Evolutionary conservation across 148 eudicot species (phyloP).

Genomic region (Rhododendron vialii): DNA sequence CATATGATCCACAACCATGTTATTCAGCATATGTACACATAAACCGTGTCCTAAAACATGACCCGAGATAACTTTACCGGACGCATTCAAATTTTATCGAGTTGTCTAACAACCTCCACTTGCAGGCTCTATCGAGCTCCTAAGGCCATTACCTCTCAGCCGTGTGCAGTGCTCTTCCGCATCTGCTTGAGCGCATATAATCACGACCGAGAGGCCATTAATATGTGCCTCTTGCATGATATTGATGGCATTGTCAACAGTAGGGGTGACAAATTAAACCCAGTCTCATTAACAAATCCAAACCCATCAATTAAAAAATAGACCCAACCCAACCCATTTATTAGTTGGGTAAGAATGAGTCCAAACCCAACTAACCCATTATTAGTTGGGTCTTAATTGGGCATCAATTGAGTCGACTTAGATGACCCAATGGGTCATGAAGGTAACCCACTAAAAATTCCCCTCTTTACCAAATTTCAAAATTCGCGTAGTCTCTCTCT

Average conservation of each 20-base stretch:
- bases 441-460: no score
- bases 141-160: slow-evolving; percentile 81
- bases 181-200: slow-evolving; percentile 12
- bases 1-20: neutral
- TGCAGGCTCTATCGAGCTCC: slow-evolving; percentile 86
- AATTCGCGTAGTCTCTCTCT: no score
- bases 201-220: slow-evolving; percentile 11
- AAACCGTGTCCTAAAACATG: slow-evolving; percentile 8
- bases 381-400: no score
- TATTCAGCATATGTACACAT: slow-evolving; percentile 14
- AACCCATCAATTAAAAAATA: no score
- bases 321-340: no score
- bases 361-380: no score
- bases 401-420: no score
- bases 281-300: no score
- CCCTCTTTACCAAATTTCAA: no score
- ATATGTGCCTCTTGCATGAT: slow-evolving; percentile 56
- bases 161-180: slow-evolving; percentile 90
- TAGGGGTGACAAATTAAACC: no score
- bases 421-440: no score
- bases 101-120: slow-evolving; percentile 58
- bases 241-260: slow-evolving; percentile 75
- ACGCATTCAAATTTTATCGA: neutral
- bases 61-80: neutral
- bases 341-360: no score